Evolutionary conservation across 139 green algal genomes (phyloP), one percentile per base, ranked within the genome.

Genomic region (Klebsormidium nitens): DNA sequence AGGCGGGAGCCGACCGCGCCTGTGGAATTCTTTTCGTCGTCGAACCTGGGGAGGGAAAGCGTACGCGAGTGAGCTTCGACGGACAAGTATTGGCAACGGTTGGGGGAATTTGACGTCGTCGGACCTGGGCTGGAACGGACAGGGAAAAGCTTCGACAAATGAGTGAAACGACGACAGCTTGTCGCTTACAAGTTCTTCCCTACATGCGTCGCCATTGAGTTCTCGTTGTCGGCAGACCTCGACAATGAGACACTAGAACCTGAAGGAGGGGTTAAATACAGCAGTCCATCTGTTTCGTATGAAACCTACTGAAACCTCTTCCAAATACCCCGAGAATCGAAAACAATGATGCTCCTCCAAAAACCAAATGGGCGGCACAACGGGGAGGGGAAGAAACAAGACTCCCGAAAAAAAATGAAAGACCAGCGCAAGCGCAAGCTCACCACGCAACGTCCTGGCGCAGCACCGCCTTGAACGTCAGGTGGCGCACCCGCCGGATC

Each of bases 391-490:
- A 50, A 14, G 11, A 14, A 50, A 14, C 29, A 28, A 26, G 2
- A 59, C 26, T 28, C 8, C 31, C 19, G 14, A 17, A 59, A 26
- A 59, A 50, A 14, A 14, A 14, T 50, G 42, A 50, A 14, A 8
- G 8, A 50, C 14, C 42, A 50, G 11, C 14, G 14, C 11, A 50
- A 14, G 14, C 42, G 14, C 42, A 50, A 8, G 42, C 42, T 8
- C 42, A 84, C 31, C 59, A 84, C 1, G 52, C 69, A 0, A 84
- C 37, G 19, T 84, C 79, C 64, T 84, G 79, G 14, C 75, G 69
- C 48, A 84, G 64, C 37, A 84, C 66, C 2, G 73, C 50, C 0
- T 26, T 29, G 59, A 84, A 82, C 4, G 52, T 47, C 5, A 81
- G 50, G n/a, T 32, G 26, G 5, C 78, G 62, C 46, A 84, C 42